Conservation (phyloP, 306 rosid genomes). For the Astragalus glycyphyllos region DNA sequence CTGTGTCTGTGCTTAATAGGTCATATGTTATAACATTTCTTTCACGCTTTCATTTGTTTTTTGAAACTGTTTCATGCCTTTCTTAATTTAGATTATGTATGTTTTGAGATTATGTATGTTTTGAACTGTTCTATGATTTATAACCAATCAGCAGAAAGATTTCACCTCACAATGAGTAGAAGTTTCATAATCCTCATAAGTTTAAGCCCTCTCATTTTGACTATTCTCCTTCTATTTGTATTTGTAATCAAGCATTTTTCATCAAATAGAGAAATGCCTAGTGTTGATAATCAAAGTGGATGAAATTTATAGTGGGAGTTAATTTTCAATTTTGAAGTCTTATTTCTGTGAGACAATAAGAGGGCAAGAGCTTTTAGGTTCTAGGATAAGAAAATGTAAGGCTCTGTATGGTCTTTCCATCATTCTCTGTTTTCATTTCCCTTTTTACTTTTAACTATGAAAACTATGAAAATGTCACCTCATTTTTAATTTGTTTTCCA, state of each 20-base stretch:
- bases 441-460: too few species aligned
- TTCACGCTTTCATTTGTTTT: too few species aligned
- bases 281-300: constrained; percentile 3
- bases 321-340: not conserved
- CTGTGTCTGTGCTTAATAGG: too few species aligned
- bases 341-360: constrained; percentile 6
- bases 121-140: constrained; percentile 15
- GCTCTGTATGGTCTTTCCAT: too few species aligned
- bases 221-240: constrained; percentile 3
- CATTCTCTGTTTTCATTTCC: not conserved
- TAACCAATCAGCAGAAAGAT: not conserved
- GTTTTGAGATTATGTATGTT: not conserved
- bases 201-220: constrained; percentile 6
- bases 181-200: not conserved
- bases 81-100: not conserved
- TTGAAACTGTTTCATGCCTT: too few species aligned
- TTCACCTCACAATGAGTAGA: not conserved
- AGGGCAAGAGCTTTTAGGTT: not conserved
- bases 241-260: constrained; percentile 15
- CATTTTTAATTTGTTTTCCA: not conserved
- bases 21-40: too few species aligned
- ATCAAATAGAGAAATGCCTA: not conserved
- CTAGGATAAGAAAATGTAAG: not conserved
- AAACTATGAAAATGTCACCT: not conserved
- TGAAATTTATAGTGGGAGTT: not conserved